Base-by-base conservation (phyloP, 306 rosid species). In the Erythrophleum fordii region DNA sequence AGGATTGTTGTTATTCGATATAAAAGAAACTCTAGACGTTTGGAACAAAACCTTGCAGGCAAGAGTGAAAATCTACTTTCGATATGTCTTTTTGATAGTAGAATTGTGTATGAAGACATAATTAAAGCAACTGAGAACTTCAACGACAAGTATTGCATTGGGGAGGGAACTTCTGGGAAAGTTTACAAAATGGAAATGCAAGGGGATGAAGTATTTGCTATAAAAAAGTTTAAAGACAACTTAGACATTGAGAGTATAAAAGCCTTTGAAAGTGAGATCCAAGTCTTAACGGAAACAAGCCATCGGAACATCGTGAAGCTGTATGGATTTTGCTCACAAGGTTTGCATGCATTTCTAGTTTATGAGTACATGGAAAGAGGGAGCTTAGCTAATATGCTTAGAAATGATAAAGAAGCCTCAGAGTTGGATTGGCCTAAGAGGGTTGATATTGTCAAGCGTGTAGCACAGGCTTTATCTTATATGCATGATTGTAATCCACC, bases 121-220 rank as follows among this genome's bases (percentile, higher is more conserved):
- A n/a, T n/a, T n/a, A n/a, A n/a, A n/a, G n/a, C n/a, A n/a, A n/a
- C n/a, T n/a, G n/a, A n/a, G n/a, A n/a, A n/a, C n/a, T n/a, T n/a
- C n/a, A n/a, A n/a, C n/a, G n/a, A n/a, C n/a, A n/a, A n/a, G 49
- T 65, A 65, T 3, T 81, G 84, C 75, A 74, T 81, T 5, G 84
- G 84, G 2, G 80, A 37, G 39, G 84, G 84, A 26, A 80, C 69
- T 37, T 65, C 73, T 1, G 84, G 84, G 13, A 14, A 12, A 14
- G 53, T 48, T 48, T 48, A 48, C 53, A 48, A 48, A 14, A 11
- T 14, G n/a, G 69, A 35, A 26, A 64, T 74, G 75, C 2, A 39
- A 12, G 76, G 80, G 1, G 77, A 60, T n/a, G n/a, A n/a, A n/a
- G n/a, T n/a, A n/a, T n/a, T n/a, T n/a, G 51, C 85, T n/a, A 76